These are phyloP conservation scores for Bisporella sp. DNA, from an alignment of 2,329 filamentous ascomycete species.

Conservation along the genomic window DNA sequence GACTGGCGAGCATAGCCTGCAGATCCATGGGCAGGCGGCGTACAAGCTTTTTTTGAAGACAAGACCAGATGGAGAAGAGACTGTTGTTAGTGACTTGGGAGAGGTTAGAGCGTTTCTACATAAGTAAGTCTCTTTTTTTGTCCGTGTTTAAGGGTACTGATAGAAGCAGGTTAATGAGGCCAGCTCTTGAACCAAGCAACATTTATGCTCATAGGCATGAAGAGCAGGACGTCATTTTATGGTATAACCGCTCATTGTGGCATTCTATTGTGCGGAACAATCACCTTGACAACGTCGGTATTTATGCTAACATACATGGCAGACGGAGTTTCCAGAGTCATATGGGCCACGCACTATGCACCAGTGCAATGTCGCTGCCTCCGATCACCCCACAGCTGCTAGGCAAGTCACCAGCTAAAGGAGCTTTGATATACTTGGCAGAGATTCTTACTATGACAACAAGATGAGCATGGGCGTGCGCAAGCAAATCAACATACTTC, in stretches of 20 bases:
- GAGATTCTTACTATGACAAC: too few species aligned
- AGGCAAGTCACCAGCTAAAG: too few species aligned
- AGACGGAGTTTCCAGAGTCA: conserved; percentile 29
- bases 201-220: conserved; percentile 31
- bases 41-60: conserved; percentile 29
- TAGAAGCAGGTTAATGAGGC: conserved; percentile 28
- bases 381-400: conserved; percentile 13
- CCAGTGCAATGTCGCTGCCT: conserved; percentile 26
- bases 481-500: too few species aligned
- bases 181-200: conserved; percentile 25
- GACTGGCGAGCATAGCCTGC: conserved; percentile 23
- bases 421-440: too few species aligned
- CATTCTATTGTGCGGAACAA: conserved; percentile 28
- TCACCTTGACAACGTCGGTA: too few species aligned
- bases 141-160: too few species aligned
- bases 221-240: conserved; percentile 32
- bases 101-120: conserved; percentile 27
- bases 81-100: conserved; percentile 21
- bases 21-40: conserved; percentile 31
- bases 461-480: too few species aligned
- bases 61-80: conserved; percentile 20
- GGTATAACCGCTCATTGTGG: conserved; percentile 33
- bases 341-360: conserved; percentile 33
- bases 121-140: conserved; percentile 17
- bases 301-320: conserved; percentile 5